Evolutionary conservation across 495 filamentous ascomycete species (phyloP).

Genomic region (Penicillium longicatenatum): DNA sequence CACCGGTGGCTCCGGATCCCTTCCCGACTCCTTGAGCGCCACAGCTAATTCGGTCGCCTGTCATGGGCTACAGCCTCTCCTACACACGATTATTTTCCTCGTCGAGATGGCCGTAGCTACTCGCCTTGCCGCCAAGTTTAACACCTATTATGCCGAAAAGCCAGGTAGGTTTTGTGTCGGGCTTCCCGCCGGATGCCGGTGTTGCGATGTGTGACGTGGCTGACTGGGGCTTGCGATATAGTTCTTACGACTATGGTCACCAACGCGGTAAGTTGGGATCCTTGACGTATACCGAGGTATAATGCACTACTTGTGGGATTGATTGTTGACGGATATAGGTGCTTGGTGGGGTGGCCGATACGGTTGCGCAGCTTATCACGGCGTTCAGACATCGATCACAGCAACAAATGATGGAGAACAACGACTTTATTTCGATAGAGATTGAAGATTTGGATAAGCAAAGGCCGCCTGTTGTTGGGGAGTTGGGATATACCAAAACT

Average conservation of each 20-base stretch:
- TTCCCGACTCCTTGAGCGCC: not conserved
- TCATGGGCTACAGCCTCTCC: slow-evolving; percentile 64
- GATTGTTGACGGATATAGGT: slow-evolving; percentile 48
- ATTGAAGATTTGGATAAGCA: slow-evolving; percentile 88
- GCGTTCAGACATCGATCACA: slow-evolving; percentile 69
- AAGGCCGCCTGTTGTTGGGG: slow-evolving; percentile 65
- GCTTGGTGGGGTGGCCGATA: slow-evolving; percentile 91
- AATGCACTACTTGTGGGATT: not conserved
- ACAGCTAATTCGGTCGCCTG: slow-evolving; percentile 14
- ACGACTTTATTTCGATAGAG: slow-evolving; percentile 81
- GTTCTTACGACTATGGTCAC: slow-evolving; percentile 98
- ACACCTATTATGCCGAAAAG: slow-evolving; percentile 84
- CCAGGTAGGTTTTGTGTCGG: slow-evolving; percentile 58
- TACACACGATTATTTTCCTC: slow-evolving; percentile 82
- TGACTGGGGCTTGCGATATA: slow-evolving; percentile 39
- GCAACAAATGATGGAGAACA: slow-evolving; percentile 55
- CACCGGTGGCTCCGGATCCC: not conserved
- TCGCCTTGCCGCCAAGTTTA: slow-evolving; percentile 83
- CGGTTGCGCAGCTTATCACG: slow-evolving; percentile 91
- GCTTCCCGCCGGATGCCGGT: not conserved
- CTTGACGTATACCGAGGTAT: not conserved
- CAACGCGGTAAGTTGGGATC: slow-evolving; percentile 70
- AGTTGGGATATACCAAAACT: slow-evolving; percentile 66
- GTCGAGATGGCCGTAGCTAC: slow-evolving; percentile 85
- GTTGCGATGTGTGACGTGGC: slow-evolving; percentile 22